Base-by-base conservation (phyloP, 805 yeast species). In the Candida xyloterini region DNA sequence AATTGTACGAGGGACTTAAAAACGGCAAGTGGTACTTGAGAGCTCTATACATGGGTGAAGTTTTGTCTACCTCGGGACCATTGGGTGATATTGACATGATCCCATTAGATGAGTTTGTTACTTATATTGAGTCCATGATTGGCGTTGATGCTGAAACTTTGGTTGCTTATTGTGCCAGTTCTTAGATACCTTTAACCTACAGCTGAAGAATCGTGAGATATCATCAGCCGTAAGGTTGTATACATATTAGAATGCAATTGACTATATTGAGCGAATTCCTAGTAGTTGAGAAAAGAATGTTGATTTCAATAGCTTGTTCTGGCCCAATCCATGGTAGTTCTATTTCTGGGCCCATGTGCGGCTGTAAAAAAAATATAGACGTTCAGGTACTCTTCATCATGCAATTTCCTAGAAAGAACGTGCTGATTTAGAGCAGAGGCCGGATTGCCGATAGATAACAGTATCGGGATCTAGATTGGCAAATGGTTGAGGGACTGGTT, bases 361-460 rank as follows among this genome's bases (percentile, higher is more conserved):
- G 6, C 46, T 40, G 44, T 63, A 63, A 11, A 68, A 66, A 16
- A 58, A n/a, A n/a, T n/a, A n/a, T n/a, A n/a, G n/a, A n/a, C 40
- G 24, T 60, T 53, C 46, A 74, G 56, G 48, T 62, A 72, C 8
- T 42, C 64, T 15, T 69, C 71, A 55, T 87, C 95, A 44, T 60
- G 70, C 11, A 79, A 70, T 45, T 76, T 70, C 24, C 44, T 51
- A 5, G 60, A 21, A 25, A 63, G 52, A 3, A 68, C 57, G 2
- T 62, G 56, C 21, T 62, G 59, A 46, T n/a, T 62, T 62, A 2
- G 40, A 18, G 3, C 53, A 40, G 47, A 60, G 75, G 7, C 59
- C 53, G 0, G 40, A 25, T 2, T 71, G 71, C 26, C 66, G 46
- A 25, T 53, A 44, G 29, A 38, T 49, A 6, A 41, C 50, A 27